Percentiles rank a stretch among this genome's conserved stretches.
These are phyloP conservation scores for Radiomyces spectabilis DNA, from an alignment of 192 early-diverging fungal genomes.

Conservation along the genomic window DNA sequence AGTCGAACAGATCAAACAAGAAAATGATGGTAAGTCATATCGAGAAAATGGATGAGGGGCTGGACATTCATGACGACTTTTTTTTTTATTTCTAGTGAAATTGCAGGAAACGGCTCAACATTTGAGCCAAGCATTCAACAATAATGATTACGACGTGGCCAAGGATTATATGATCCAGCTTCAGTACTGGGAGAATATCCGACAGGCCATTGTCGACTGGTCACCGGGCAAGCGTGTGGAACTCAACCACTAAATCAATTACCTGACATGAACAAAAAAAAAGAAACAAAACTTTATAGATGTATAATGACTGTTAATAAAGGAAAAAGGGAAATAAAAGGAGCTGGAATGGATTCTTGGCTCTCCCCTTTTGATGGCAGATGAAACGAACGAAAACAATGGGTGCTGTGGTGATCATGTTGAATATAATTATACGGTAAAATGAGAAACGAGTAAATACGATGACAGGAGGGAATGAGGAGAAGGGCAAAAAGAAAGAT, in stretches of 20 bases:
- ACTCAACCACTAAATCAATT: slow-evolving; percentile 47
- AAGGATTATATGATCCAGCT: slow-evolving; percentile 61
- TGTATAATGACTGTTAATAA: too few species aligned
- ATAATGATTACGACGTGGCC: slow-evolving; percentile 42
- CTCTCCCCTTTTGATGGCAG: too few species aligned
- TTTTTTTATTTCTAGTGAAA: slow-evolving; percentile 10
- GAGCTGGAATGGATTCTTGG: too few species aligned
- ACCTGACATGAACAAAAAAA: too few species aligned
- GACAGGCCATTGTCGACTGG: slow-evolving; percentile 52
- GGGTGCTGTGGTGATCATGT: too few species aligned
- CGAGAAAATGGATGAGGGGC: background rate
- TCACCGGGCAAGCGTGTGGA: slow-evolving; percentile 44
- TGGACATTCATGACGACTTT: background rate
- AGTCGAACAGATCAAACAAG: slow-evolving; percentile 44
- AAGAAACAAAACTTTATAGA: too few species aligned
- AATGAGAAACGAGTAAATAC: too few species aligned
- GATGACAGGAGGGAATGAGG: too few species aligned
- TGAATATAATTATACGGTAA: too few species aligned
- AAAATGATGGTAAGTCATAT: slow-evolving; percentile 62
- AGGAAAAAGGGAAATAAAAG: too few species aligned
- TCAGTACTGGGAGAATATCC: slow-evolving; percentile 71
- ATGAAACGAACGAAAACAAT: too few species aligned
- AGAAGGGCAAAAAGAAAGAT: too few species aligned
- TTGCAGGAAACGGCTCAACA: slow-evolving; percentile 10
- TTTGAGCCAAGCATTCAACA: slow-evolving; percentile 50